phyloP scores from a whole-genome alignment of 2,329 filamentous ascomycete genomes.

The Cladosporium sp. region DNA sequence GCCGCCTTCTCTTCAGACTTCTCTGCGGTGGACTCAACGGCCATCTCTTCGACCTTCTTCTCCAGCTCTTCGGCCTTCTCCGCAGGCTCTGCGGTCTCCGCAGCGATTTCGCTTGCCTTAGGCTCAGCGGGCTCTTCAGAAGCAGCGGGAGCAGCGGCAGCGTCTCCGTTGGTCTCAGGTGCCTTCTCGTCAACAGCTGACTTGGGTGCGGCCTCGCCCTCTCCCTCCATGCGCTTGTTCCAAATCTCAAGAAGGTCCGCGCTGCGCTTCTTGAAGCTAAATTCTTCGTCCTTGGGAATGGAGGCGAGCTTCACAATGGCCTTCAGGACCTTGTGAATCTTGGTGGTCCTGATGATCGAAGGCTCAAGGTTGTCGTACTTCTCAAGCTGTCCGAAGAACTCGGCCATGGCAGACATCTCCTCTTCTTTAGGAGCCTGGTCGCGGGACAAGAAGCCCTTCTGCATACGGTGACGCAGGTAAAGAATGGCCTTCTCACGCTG shows the following conservation, averaged over 20 bases:
- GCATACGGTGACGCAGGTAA: slow-evolving; percentile 89
- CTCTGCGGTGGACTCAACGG: slow-evolving; percentile 25
- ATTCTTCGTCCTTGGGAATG: slow-evolving; percentile 87
- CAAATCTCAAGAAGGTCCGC: slow-evolving; percentile 79
- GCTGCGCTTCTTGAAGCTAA: slow-evolving; percentile 82
- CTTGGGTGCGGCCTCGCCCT: slow-evolving; percentile 24
- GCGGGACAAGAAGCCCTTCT: slow-evolving; percentile 86
- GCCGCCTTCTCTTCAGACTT: slow-evolving; percentile 26
- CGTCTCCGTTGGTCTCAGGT: slow-evolving; percentile 31
- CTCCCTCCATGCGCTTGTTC: slow-evolving; percentile 69
- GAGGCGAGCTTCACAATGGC: slow-evolving; percentile 83
- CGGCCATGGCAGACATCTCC: slow-evolving; percentile 76
- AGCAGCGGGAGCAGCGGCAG: slow-evolving; percentile 10
- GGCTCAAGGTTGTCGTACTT: slow-evolving; percentile 78
- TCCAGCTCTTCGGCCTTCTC: slow-evolving; percentile 25
- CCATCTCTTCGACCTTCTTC: slow-evolving; percentile 26
- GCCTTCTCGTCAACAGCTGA: slow-evolving; percentile 34
- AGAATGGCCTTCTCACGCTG: slow-evolving; percentile 71
- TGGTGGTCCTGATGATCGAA: slow-evolving; percentile 83
- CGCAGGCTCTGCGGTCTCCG: slow-evolving; percentile 34
- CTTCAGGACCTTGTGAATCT: slow-evolving; percentile 98
- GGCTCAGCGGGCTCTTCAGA: slow-evolving; percentile 38
- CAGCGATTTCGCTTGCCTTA: slow-evolving; percentile 34
- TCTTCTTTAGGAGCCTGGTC: slow-evolving; percentile 84
- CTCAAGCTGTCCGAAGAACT: slow-evolving; percentile 79